Conservation (phyloP, 257 asterid genomes). For the Solanum pimpinellifolium region DNA sequence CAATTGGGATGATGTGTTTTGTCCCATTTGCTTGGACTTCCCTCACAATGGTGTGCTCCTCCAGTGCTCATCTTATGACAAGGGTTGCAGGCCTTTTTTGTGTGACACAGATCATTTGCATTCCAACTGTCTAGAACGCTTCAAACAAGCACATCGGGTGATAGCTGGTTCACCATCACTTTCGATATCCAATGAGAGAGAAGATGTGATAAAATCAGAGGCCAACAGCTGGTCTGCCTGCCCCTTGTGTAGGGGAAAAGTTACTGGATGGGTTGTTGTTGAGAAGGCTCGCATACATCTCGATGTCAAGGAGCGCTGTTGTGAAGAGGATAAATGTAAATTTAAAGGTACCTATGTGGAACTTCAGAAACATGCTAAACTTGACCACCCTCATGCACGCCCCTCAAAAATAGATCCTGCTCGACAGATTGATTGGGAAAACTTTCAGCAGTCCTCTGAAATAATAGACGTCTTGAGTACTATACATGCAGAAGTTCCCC, state of each 20-base stretch:
- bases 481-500: constrained; percentile 72
- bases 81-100: constrained; percentile 72
- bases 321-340: constrained; percentile 63
- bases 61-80: constrained; percentile 58
- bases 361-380: constrained; percentile 55
- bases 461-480: constrained; percentile 75
- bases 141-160: constrained; percentile 57
- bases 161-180: constrained; percentile 23
- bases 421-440: constrained; percentile 82
- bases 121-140: constrained; percentile 70
- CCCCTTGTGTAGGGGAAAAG: constrained; percentile 85
- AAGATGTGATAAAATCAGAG: constrained; percentile 10
- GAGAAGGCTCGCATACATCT: constrained; percentile 50
- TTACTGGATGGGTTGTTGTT: constrained; percentile 59
- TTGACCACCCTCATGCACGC: constrained; percentile 69
- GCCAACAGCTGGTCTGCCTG: constrained; percentile 42
- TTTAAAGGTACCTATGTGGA: constrained; percentile 54
- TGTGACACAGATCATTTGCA: constrained; percentile 75
- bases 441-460: constrained; percentile 80
- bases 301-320: constrained; percentile 55
- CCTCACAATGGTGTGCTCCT: constrained; percentile 87
- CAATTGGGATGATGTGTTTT: constrained; percentile 57
- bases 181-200: constrained; percentile 13
- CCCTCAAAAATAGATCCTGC: constrained; percentile 83
- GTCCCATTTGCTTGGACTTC: constrained; percentile 76